Percentiles rank a stretch among this genome's conserved stretches.
phyloP scores from a whole-genome alignment of 805 yeast species.

The Ogataea populi-albae region DNA sequence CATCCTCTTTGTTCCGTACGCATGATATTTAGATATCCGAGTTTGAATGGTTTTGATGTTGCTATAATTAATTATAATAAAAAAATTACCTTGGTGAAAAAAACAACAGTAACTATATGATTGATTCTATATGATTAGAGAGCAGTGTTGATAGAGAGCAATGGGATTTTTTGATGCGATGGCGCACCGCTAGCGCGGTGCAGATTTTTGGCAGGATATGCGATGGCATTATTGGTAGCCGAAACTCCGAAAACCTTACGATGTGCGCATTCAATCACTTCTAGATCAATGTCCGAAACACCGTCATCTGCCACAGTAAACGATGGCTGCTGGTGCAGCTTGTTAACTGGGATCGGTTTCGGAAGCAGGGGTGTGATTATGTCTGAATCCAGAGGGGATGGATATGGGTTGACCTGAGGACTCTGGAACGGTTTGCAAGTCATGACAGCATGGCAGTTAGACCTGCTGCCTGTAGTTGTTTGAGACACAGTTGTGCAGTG shows the following conservation, averaged over 20 bases:
- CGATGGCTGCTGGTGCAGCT: no score
- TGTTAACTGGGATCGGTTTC: constrained; percentile 14
- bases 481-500: no score
- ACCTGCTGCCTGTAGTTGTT: no score
- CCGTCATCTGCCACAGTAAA: no score
- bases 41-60: no score
- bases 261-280: constrained; percentile 5
- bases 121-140: not conserved
- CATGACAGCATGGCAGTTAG: no score
- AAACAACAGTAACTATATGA: not conserved
- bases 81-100: not conserved
- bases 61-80: no score
- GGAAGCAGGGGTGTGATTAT: constrained; percentile 13
- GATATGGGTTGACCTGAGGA: constrained; percentile 4
- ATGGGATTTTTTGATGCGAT: not conserved
- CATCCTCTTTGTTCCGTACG: constrained; percentile 19
- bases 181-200: no score
- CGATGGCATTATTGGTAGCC: constrained; percentile 7
- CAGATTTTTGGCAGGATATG: not conserved
- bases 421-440: not conserved
- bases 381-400: constrained; percentile 16
- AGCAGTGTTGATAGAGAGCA: not conserved
- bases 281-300: not conserved
- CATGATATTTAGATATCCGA: constrained; percentile 1
- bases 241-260: constrained; percentile 9